Base-by-base conservation (phyloP, 2,329 filamentous ascomycete species). In the Exophiala dermatitidis region DNA sequence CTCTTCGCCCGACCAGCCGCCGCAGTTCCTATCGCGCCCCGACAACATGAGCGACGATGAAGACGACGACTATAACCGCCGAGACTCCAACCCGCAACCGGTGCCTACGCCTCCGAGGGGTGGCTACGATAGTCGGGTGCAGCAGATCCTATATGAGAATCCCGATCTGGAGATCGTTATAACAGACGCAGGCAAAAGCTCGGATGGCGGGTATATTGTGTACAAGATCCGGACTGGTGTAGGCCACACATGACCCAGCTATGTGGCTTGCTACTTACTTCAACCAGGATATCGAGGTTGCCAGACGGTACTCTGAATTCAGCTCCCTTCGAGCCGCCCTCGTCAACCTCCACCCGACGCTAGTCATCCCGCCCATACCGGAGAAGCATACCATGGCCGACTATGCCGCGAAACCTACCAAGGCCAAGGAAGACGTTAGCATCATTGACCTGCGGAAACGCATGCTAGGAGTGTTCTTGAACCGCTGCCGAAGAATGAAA, bases 331-430 rank as follows among this genome's bases (percentile, higher is more conserved):
- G 93, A 65, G 85, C 90, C 64, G 91, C 91, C 2, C 79, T 98
- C 30, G 90, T 90, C 44, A 86, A 87, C 63, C 79, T 98, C 58
- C 94, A 98, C 67, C 93, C 94, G 5, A 98, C 93, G 0, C 79
- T 98, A 40, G 87, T 98, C 64, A 87, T 98, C 48, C 94, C 93
- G 5, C 93, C 93, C 2, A 98, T 98, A 65, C 93, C 93, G 26
- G 94, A 98, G 73, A 98, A 98, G 71, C 93, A 98, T 70, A 93
- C 90, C 43, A 95, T 98, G 86, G 91, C 91, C 57, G 93, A 98
- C 69, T 98, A 98, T 67, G 93, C 93, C 10, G 90, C 94, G 30
- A 97, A 95, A 64, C 93, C 94, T 1, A 98, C 93, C 36, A 96
- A 91, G 65, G 94, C 94, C 12, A 98, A 96, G 69, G 91, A 98